Base-by-base conservation (phyloP, 306 rosid species). In the Purshia tridentata region DNA sequence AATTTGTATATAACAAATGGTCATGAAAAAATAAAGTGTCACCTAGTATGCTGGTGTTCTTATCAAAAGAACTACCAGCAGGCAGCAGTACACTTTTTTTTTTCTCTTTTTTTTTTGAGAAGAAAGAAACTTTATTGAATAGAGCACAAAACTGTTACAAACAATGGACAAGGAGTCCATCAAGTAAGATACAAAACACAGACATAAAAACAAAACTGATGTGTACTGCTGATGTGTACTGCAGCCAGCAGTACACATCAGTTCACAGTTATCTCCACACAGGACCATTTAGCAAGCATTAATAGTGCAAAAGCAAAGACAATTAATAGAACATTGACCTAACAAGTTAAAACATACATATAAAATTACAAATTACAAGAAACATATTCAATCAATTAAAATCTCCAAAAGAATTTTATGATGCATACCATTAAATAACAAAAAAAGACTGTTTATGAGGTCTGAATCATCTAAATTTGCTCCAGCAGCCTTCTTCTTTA, bases 401-500 rank as follows among this genome's bases (percentile, higher is more conserved):
- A 56, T 57, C 16, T 39, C 79, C 9, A 62, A 78, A 70, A 77
- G 39, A 72, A 75, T 29, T 23, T 53, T 58, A 37, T 56, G 58
- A 39, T 72, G 20, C 89, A 71, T 93, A 93, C 98, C 98, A 80
- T 88, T 93, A 80, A 88, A 91, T 67, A 93, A 79, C 73, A 83
- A 69, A 83, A 89, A 93, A 14, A 93, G 87, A 74, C 81, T 86
- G 85, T 78, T 89, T 77, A 93, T 83, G 75, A 93, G 89, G 77
- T 77, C 81, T 63, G 80, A 80, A 86, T 91, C 94, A 67, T 93
- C 98, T 75, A 93, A 83, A 83, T 86, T 88, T 72, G 92, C 91
- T 66, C 86, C 83, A 75, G 81, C 74, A 78, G 91, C 96, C 86
- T 91, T 93, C 96, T 90, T 90, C 94, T 92, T 93, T 72, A 91